Evolutionary conservation across 2,329 filamentous ascomycete genomes (phyloP).

Genomic region (Claviceps spartinae): DNA sequence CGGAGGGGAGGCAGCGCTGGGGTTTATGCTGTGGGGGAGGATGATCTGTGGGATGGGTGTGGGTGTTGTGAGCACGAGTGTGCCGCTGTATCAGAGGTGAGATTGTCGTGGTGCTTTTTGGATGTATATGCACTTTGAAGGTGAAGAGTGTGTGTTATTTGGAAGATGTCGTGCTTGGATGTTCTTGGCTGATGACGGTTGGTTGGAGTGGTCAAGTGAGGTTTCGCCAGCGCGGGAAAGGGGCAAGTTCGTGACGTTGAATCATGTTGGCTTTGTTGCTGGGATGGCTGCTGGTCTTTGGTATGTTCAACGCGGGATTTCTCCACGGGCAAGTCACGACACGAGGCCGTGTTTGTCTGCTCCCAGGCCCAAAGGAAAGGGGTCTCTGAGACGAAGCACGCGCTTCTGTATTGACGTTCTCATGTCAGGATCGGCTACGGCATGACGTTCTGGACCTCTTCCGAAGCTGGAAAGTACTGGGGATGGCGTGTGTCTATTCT

Average conservation of each 20-base stretch:
- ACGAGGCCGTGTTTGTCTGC: neutral
- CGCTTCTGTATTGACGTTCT: neutral
- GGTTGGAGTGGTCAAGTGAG: constrained; percentile 25
- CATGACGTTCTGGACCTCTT: constrained; percentile 36
- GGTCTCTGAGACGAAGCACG: neutral
- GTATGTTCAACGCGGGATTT: constrained; percentile 18
- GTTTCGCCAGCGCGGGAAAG: constrained; percentile 38
- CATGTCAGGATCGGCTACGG: constrained; percentile 38
- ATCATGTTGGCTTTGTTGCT: constrained; percentile 43
- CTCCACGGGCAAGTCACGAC: no score
- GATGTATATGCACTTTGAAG: neutral
- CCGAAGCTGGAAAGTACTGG: constrained; percentile 26
- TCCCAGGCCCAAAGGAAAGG: neutral
- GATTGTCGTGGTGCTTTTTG: neutral
- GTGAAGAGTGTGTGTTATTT: no score
- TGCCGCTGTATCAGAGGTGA: constrained; percentile 38
- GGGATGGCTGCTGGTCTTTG: constrained; percentile 42
- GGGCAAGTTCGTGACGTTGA: constrained; percentile 43
- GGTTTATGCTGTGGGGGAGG: constrained; percentile 36
- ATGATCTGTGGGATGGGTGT: constrained; percentile 39
- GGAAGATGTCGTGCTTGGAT: no score
- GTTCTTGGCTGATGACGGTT: no score
- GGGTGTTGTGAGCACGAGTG: constrained; percentile 40
- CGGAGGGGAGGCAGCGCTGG: constrained; percentile 24
- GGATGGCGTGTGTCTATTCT: constrained; percentile 41